Evolutionary conservation across 2,329 filamentous ascomycete species (phyloP).

Genomic region (Drechslera avenae): DNA sequence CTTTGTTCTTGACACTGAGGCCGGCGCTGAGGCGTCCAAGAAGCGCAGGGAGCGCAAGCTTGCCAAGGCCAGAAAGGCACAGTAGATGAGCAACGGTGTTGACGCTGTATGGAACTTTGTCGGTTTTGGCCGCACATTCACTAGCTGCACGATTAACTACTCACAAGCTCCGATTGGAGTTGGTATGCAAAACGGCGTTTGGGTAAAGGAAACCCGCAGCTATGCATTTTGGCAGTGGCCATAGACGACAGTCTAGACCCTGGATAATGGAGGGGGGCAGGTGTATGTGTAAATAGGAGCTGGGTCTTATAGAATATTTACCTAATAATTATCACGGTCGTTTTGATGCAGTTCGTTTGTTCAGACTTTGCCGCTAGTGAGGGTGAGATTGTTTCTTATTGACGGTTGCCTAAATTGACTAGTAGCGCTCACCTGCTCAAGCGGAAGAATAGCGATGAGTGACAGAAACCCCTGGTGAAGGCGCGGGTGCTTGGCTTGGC

Average conservation of each 20-base stretch:
- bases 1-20: conserved; percentile 90
- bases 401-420: neutral
- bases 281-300: conserved; percentile 26
- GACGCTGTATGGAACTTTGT: neutral
- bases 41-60: conserved; percentile 79
- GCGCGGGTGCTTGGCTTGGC: conserved; percentile 14
- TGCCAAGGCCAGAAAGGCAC: conserved; percentile 61
- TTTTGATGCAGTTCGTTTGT: conserved; percentile 10
- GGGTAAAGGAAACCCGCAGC: conserved; percentile 20
- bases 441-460: neutral
- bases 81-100: conserved; percentile 27
- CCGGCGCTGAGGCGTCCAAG: conserved; percentile 84
- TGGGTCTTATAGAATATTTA: conserved; percentile 29
- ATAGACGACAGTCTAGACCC: conserved; percentile 21
- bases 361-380: neutral
- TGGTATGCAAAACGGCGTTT: conserved; percentile 30
- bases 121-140: conserved; percentile 18
- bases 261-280: conserved; percentile 35
- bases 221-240: conserved; percentile 20
- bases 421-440: no score
- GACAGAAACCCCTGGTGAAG: conserved; percentile 5
- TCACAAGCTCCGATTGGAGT: conserved; percentile 13
- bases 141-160: neutral
- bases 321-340: conserved; percentile 40
- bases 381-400: neutral